phyloP scores from a whole-genome alignment of 164 flowering plant genomes.

The Aristolochia californica region DNA sequence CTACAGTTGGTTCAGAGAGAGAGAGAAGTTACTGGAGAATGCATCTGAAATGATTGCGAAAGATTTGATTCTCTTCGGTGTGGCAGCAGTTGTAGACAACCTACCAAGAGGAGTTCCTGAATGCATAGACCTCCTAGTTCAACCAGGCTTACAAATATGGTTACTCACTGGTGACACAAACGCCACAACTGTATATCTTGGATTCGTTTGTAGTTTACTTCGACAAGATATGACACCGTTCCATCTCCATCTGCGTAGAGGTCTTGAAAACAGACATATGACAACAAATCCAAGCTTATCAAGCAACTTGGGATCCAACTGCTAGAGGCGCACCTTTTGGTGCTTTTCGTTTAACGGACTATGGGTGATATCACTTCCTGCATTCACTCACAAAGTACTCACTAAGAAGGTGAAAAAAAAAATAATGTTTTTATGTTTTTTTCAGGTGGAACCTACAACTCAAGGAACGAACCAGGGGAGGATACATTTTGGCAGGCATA shows the following conservation, averaged over 20 bases:
- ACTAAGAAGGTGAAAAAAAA: too few species aligned
- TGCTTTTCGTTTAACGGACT: too few species aligned
- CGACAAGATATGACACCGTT: constrained; percentile 44
- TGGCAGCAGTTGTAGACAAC: constrained; percentile 59
- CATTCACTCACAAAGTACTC: too few species aligned
- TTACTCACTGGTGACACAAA: constrained; percentile 54
- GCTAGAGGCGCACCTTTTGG: constrained; percentile 25
- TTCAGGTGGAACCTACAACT: too few species aligned
- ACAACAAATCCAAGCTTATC: constrained; percentile 23
- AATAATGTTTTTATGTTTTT: too few species aligned
- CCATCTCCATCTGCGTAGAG: constrained; percentile 24
- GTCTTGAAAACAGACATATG: constrained; percentile 30
- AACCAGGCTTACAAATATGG: constrained; percentile 63
- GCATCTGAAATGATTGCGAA: too few species aligned
- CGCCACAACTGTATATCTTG: constrained; percentile 59
- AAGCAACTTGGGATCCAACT: constrained; percentile 12
- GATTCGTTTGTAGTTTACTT: constrained; percentile 58
- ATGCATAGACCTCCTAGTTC: constrained; percentile 60
- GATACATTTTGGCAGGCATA: too few species aligned
- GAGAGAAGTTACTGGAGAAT: constrained; percentile 32
- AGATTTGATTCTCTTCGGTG: too few species aligned
- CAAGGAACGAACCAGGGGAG: too few species aligned
- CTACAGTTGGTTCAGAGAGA: constrained; percentile 36
- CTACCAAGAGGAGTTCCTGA: constrained; percentile 58
- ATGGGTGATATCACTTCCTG: too few species aligned